Percentiles rank a stretch among this genome's conserved stretches.
Conservation (phyloP, 495 filamentous ascomycete species). For the Aspergillus funiculosus region DNA sequence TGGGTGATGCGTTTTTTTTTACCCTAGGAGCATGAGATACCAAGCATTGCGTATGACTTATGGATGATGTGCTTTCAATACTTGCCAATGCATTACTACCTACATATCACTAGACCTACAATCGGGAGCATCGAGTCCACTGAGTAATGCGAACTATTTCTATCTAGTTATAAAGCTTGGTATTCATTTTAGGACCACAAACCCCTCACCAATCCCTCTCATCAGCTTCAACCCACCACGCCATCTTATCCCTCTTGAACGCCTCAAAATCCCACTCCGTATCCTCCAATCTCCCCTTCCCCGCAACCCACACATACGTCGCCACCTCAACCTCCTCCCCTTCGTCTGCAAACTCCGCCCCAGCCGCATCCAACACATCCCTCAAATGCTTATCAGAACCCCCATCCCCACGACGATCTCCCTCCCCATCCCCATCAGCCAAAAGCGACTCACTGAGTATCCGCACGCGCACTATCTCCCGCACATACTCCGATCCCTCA, state of each 20-base stretch:
- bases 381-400: conserved; percentile 21
- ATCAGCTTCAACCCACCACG: conserved; percentile 41
- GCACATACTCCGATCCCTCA: conserved; percentile 71
- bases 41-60: conserved; percentile 20
- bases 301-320: conserved; percentile 71
- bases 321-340: conserved; percentile 56
- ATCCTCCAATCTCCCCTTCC: conserved; percentile 48
- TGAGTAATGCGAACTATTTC: no score
- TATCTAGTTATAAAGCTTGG: no score
- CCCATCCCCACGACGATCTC: conserved; percentile 6
- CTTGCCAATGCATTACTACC: no score
- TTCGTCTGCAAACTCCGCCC: conserved; percentile 27
- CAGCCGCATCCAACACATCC: conserved; percentile 30
- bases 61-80: no score
- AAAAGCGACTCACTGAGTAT: conserved; percentile 42
- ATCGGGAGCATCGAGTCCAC: no score
- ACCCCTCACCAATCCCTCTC: conserved; percentile 40
- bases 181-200: neutral
- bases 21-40: conserved; percentile 27
- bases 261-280: conserved; percentile 78
- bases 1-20: conserved; percentile 4
- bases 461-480: conserved; percentile 54
- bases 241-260: conserved; percentile 64
- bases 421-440: conserved; percentile 3
- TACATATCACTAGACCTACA: no score